Evolutionary conservation across 1,284 basidiomycete species (phyloP), one percentile per base, ranked within the genome.

Genomic region (Somion occarium): DNA sequence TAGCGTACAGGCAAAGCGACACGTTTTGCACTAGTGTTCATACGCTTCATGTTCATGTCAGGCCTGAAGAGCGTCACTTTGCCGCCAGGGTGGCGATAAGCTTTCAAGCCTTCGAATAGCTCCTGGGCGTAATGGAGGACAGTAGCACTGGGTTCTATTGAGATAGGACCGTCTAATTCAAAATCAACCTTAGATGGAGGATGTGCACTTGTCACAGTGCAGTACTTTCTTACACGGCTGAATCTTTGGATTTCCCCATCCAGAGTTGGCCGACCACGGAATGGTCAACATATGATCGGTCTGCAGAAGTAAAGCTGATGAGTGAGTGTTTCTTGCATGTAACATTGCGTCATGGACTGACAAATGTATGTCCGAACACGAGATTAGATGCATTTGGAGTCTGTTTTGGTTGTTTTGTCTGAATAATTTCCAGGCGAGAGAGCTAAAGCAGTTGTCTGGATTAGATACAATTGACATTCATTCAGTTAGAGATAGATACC

Each of bases 11-110:
- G 91, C 43, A 94, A 69, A 22, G 90, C 87, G 53, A 93, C 73
- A 34, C 88, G 78, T 49, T 67, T 50, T 12, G 91, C 91, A 58
- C 87, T 91, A 34, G 59, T 78, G 69, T 91, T 91, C 90, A 94
- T 91, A 34, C 91, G 82, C 67, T 83, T 83, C 95, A 99, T 98
- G 75, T 99, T 99, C 88, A 95, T 96, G 67, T 99, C 93, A 1
- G 97, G 97, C 48, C 97, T 78, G 79, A 99, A 99, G 55, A 99
- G 72, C 12, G 91, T 85, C 12, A 97, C 81, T 47, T 80, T 83
- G 20, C 91, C 94, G 44, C 85, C 74, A 47, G 82, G 72, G 58
- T 90, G 85, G 51, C 87, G 79, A 73, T 98, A 99, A 0, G 95
- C 96, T 68, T 99, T 99, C 80, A 98, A 83, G 22, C 96, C 96